phyloP scores from a whole-genome alignment of 192 early-diverging fungal genomes.

The Allomyces macrogynus region DNA sequence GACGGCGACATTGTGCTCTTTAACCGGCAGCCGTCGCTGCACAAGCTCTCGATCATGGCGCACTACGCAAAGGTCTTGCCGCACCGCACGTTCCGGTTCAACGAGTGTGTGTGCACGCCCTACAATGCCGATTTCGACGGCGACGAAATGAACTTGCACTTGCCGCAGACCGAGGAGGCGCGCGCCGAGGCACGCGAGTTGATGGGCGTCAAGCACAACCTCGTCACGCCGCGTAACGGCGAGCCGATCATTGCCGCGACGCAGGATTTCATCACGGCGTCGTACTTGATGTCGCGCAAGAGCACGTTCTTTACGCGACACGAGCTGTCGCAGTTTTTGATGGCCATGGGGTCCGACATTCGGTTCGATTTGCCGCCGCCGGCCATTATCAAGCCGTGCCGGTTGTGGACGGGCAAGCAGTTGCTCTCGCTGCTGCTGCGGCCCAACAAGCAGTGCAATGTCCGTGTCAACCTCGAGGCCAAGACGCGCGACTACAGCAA shows the following conservation, averaged over 20 bases:
- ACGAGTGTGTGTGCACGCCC: constrained; percentile 98
- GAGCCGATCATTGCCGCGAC: constrained; percentile 96
- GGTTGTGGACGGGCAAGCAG: constrained; percentile 95
- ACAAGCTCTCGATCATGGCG: constrained; percentile 92
- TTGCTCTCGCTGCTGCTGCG: constrained; percentile 71
- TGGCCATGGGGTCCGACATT: constrained; percentile 69
- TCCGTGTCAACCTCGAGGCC: constrained; percentile 74
- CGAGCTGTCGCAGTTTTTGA: constrained; percentile 79
- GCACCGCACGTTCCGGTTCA: constrained; percentile 97
- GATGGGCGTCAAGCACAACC: constrained; percentile 91
- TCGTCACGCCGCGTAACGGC: constrained; percentile 96
- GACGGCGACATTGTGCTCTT: constrained; percentile 94
- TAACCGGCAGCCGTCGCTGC: constrained; percentile 96
- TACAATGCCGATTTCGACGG: constrained; percentile 99
- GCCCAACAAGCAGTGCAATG: constrained; percentile 47
- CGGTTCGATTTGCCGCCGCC: constrained; percentile 88
- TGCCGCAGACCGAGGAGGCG: constrained; percentile 98
- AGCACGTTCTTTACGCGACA: constrained; percentile 88
- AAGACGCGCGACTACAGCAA: constrained; percentile 57
- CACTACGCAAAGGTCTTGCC: constrained; percentile 79
- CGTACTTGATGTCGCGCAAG: constrained; percentile 79
- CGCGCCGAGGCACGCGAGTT: constrained; percentile 84
- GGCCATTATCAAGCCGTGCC: constrained; percentile 67
- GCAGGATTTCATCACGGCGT: constrained; percentile 97
- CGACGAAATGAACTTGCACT: constrained; percentile 99